phyloP scores from a whole-genome alignment of 306 rosid species.

The Heteromeles arbutifolia region DNA sequence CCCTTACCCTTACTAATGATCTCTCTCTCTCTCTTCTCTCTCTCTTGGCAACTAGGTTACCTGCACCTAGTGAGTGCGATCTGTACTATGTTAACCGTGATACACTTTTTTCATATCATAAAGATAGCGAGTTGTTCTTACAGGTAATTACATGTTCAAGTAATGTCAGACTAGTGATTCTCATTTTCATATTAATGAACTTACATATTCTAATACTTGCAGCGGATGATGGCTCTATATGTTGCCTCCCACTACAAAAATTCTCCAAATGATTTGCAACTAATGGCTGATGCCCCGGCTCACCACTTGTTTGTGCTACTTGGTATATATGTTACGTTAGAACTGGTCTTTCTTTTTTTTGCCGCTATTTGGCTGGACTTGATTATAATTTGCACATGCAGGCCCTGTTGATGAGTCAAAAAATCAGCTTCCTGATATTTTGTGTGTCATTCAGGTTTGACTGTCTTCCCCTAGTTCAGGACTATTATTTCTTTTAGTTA shows the following conservation, averaged over 20 bases:
- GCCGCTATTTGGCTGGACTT: constrained; percentile 1
- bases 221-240: constrained; percentile 98
- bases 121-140: constrained; percentile 85
- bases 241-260: constrained; percentile 97
- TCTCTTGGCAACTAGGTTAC: constrained; percentile 50
- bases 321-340: constrained; percentile 45
- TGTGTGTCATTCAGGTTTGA: constrained; percentile 93
- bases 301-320: constrained; percentile 92
- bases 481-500: neutral
- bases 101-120: constrained; percentile 90
- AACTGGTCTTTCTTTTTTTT: neutral
- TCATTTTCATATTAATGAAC: neutral
- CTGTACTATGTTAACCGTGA: constrained; percentile 92
- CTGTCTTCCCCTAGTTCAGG: neutral
- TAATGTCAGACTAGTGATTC: neutral
- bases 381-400: constrained; percentile 30
- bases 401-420: constrained; percentile 92
- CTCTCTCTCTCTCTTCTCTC: neutral
- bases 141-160: constrained; percentile 46
- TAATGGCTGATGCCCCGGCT: constrained; percentile 98
- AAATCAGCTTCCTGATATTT: constrained; percentile 94
- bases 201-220: constrained; percentile 31
- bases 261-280: constrained; percentile 94
- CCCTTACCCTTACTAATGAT: constrained; percentile 8
- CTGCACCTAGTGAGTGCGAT: constrained; percentile 77